These are phyloP conservation scores for Ophiosphaerella korrae DNA, from an alignment of 2,329 filamentous ascomycete genomes.

Conservation along the genomic window DNA sequence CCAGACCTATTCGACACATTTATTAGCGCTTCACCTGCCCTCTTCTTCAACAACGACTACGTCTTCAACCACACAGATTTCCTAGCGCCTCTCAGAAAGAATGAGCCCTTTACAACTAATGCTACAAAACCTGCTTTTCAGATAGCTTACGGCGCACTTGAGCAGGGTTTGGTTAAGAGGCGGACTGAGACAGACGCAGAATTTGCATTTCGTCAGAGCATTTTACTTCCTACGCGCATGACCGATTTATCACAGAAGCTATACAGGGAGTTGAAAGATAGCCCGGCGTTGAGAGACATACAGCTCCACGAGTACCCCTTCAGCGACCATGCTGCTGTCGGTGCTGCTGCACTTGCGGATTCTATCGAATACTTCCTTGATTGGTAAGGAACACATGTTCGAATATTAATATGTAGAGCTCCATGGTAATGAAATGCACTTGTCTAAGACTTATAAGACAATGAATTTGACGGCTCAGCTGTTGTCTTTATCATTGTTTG, in stretches of 20 bases:
- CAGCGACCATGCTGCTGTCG: constrained; percentile 40
- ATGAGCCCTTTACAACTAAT: not conserved
- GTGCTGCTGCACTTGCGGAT: constrained; percentile 32
- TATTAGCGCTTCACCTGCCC: constrained; percentile 54
- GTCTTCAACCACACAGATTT: constrained; percentile 37
- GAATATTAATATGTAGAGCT: not conserved
- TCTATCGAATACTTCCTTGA: constrained; percentile 43
- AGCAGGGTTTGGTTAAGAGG: constrained; percentile 32
- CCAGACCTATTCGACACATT: constrained; percentile 53
- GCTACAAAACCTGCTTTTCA: constrained; percentile 37
- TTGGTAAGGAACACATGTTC: constrained; percentile 16
- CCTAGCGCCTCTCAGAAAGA: constrained; percentile 23
- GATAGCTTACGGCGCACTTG: constrained; percentile 37
- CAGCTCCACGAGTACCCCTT: constrained; percentile 37
- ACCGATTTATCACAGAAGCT: constrained; percentile 26
- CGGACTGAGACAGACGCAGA: constrained; percentile 34
- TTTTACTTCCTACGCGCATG: constrained; percentile 32
- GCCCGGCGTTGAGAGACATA: constrained; percentile 30
- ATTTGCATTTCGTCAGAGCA: constrained; percentile 30
- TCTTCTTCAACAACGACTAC: constrained; percentile 55
- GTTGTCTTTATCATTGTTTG: no score
- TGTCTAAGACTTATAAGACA: not conserved
- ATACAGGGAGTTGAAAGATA: constrained; percentile 28
- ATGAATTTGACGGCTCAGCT: not conserved
- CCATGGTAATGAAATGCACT: no score